A percentile compares a stretch with the other conserved stretches of the same genome.
These are phyloP conservation scores for Ganoderma boninense DNA, from an alignment of 1,284 basidiomycete species.

Conservation along the genomic window DNA sequence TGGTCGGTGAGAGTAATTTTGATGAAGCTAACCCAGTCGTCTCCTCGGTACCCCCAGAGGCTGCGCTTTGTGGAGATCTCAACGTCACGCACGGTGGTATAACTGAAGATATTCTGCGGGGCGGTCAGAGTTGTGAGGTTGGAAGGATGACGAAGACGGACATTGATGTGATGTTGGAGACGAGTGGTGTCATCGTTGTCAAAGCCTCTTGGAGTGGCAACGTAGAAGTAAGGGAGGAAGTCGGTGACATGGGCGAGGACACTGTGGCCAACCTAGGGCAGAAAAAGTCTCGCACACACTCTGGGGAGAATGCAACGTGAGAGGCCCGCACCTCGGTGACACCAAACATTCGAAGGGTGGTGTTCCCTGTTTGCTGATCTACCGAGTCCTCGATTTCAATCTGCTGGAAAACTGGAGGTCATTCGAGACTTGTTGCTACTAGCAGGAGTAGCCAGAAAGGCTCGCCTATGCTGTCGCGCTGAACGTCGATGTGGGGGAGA, in stretches of 20 bases:
- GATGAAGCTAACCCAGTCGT: constrained; percentile 82
- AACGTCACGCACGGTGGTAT: constrained; percentile 59
- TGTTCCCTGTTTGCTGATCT: constrained; percentile 54
- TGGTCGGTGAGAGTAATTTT: constrained; percentile 83
- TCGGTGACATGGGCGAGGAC: constrained; percentile 84
- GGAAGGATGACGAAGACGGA: constrained; percentile 46
- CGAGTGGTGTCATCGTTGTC: constrained; percentile 68
- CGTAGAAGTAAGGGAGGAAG: constrained; percentile 92
- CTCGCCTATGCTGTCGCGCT: constrained; percentile 69
- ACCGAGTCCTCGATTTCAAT: constrained; percentile 88
- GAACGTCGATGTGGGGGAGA: constrained; percentile 63
- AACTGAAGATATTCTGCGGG: constrained; percentile 41
- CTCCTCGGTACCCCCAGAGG: constrained; percentile 89
- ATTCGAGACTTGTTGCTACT: not conserved
- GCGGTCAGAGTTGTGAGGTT: not conserved
- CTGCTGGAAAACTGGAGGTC: constrained; percentile 84
- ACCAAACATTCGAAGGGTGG: constrained; percentile 83
- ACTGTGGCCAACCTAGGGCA: constrained; percentile 80
- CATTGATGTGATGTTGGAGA: constrained; percentile 82
- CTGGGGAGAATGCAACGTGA: not conserved
- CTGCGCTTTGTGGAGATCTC: constrained; percentile 76
- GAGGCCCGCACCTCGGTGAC: constrained; percentile 75
- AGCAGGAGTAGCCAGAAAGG: not conserved
- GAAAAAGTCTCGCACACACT: constrained; percentile 6
- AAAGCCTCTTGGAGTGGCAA: constrained; percentile 87